A percentile compares a stretch with the other conserved stretches of the same genome.
Conservation (phyloP, 1,284 basidiomycete species). For the Acaromyces ingoldii region DNA sequence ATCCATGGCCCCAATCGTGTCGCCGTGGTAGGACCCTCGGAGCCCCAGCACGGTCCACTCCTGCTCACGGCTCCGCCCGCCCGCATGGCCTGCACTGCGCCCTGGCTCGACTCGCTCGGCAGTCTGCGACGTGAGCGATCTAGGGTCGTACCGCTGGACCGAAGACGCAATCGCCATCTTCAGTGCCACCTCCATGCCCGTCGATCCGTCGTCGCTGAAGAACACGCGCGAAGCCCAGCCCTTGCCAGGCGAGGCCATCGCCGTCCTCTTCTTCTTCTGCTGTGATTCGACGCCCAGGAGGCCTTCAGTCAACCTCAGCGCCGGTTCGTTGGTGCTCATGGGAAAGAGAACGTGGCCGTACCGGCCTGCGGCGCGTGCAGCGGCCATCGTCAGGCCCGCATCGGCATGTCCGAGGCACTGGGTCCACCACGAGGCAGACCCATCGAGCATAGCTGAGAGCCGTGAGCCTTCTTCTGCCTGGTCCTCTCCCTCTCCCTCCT, state of each 20-base stretch:
- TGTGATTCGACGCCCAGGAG: conserved; percentile 56
- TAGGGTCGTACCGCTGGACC: conserved; percentile 23
- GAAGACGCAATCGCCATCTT: conserved; percentile 69
- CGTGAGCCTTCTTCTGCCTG: conserved; percentile 37
- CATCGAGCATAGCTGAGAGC: conserved; percentile 63
- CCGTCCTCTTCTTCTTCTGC: conserved; percentile 5
- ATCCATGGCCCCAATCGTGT: conserved; percentile 97
- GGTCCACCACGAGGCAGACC: conserved; percentile 98
- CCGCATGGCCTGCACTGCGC: conserved; percentile 18
- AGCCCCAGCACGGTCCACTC: conserved; percentile 77
- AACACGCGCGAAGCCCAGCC: conserved; percentile 90
- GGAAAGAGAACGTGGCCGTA: conserved; percentile 98
- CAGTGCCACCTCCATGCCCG: conserved; percentile 89
- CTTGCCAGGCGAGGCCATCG: conserved; percentile 60
- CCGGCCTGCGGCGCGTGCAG: conserved; percentile 80
- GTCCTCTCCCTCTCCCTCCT: no score
- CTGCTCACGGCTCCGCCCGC: conserved; percentile 21
- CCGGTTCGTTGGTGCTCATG: conserved; percentile 76
- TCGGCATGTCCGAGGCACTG: conserved; percentile 83
- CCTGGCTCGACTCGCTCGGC: conserved; percentile 13
- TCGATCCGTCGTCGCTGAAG: conserved; percentile 90
- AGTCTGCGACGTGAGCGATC: conserved; percentile 25
- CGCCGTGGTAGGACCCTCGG: conserved; percentile 92
- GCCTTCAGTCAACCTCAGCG: conserved; percentile 70
- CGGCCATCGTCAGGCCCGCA: conserved; percentile 73